Base-by-base conservation (phyloP, 2,329 filamentous ascomycete species). In the Achaetomium macrosporum region DNA sequence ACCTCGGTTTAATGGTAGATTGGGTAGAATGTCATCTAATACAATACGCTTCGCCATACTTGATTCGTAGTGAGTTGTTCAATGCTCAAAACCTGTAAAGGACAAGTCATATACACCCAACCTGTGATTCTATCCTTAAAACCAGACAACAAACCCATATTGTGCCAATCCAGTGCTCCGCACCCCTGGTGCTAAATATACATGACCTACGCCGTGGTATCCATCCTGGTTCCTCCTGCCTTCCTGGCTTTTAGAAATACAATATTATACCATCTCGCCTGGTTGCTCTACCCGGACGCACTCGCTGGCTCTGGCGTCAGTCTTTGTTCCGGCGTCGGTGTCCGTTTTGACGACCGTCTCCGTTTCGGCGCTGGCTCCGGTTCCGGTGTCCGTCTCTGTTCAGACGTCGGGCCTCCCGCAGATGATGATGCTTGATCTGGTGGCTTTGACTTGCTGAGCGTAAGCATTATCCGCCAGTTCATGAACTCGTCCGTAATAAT, bases 401-500 rank as follows among this genome's bases (percentile, higher is more conserved):
- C 39, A 11, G 37, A 17, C 15, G 35, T 17, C 7, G 48, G 40
- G 16, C 48, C 48, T 19, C n/a, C 7, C 13, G 33, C 44, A 6
- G 19, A 7, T 12, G 17, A 16, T 8, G 30, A 20, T 30, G 19
- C 39, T 7, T 10, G 2, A 8, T 47, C 37, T 40, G 47, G 49
- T 25, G 42, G 36, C 17, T 57, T 42, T 25, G 58, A 55, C 42
- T 60, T 53, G 15, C 46, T 50, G 50, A 77, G 61, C 1, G 69
- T 69, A 20, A 81, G 66, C 64, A 81, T 81, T 58, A 81, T 82
- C 47, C 80, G 73, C 87, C 89, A 95, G 57, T 84, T 79, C 63
- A 87, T 78, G 65, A 96, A 96, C 13, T 87, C 81, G 19, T 84
- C 78, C 2, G 86, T 88, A 39, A 96, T 71, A 45, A 96, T 89